Percentiles rank a stretch among this genome's conserved stretches.
Conservation (phyloP, 1,284 basidiomycete species). For the Ustilago lituana region DNA sequence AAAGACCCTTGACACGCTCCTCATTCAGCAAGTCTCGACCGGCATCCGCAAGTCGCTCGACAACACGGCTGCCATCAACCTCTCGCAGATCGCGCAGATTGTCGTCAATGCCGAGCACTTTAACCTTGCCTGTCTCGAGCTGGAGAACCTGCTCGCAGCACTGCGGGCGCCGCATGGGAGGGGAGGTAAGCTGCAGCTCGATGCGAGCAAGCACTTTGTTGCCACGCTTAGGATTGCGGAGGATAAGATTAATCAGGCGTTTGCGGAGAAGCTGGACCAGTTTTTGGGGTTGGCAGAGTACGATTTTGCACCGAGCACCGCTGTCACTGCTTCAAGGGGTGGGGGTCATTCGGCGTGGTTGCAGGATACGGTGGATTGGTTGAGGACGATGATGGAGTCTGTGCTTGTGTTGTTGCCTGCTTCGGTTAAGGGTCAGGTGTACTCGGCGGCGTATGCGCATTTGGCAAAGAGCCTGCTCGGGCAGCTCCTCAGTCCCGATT, state of each 20-base stretch:
- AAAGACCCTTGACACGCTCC: slow-evolving; percentile 87
- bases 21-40: slow-evolving; percentile 82
- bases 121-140: slow-evolving; percentile 81
- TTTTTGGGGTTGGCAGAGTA: slow-evolving; percentile 95
- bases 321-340: not conserved
- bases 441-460: slow-evolving; percentile 82
- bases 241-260: slow-evolving; percentile 81
- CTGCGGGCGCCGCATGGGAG: slow-evolving; percentile 75
- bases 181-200: slow-evolving; percentile 80
- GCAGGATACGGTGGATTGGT: slow-evolving; percentile 93
- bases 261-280: slow-evolving; percentile 92
- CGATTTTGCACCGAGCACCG: slow-evolving; percentile 79
- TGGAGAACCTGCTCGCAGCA: slow-evolving; percentile 84
- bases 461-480: slow-evolving; percentile 87
- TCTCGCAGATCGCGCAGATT: slow-evolving; percentile 94
- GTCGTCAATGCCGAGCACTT: slow-evolving; percentile 94
- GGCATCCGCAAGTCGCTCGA: slow-evolving; percentile 79
- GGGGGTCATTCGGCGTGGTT: slow-evolving; percentile 83
- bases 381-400: slow-evolving; percentile 93
- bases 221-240: slow-evolving; percentile 78
- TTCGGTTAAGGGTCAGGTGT: slow-evolving; percentile 85
- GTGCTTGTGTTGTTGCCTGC: slow-evolving; percentile 80
- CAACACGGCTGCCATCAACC: slow-evolving; percentile 72
- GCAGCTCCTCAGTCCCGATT: slow-evolving; percentile 37
- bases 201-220: slow-evolving; percentile 76